Evolutionary conservation across 2,329 filamentous ascomycete species (phyloP).

Genomic region (Erysiphe neolycopersici): DNA sequence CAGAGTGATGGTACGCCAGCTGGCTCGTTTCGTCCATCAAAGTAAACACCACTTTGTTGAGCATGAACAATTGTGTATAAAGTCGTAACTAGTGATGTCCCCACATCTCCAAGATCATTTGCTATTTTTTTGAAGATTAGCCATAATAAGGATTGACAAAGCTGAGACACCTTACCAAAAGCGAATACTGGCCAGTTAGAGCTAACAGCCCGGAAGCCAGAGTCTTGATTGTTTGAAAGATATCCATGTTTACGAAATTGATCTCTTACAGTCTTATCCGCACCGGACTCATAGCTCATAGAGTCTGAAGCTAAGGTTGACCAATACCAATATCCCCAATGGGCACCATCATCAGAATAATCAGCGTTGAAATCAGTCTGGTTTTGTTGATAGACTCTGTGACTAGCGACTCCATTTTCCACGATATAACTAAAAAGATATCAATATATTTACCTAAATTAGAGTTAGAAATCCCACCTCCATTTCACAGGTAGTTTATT

Average conservation of each 20-base stretch:
- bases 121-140: conserved; percentile 1
- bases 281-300: conserved; percentile 41
- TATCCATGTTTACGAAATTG: conserved; percentile 36
- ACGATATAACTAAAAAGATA: conserved; percentile 7
- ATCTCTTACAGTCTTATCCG: conserved; percentile 33
- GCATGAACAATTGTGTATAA: conserved; percentile 11
- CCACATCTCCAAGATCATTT: conserved; percentile 8
- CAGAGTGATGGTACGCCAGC: conserved; percentile 49
- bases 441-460: conserved; percentile 19
- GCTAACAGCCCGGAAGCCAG: conserved; percentile 36
- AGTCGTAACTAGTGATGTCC: conserved; percentile 3
- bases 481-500: conserved; percentile 27
- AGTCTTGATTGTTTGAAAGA: conserved; percentile 37
- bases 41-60: conserved; percentile 9
- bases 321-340: conserved; percentile 64
- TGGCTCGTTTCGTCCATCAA: conserved; percentile 18
- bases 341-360: conserved; percentile 22
- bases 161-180: conserved; percentile 17
- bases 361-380: conserved; percentile 12
- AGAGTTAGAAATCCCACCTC: conserved; percentile 26
- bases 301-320: conserved; percentile 31
- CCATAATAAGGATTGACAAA: neutral
- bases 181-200: conserved; percentile 59
- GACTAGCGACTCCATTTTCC: conserved; percentile 7
- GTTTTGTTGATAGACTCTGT: conserved; percentile 6